A percentile compares a stretch with the other conserved stretches of the same genome.
phyloP scores from a whole-genome alignment of 768 basidiomycete species.

The Boletus fagicola region DNA sequence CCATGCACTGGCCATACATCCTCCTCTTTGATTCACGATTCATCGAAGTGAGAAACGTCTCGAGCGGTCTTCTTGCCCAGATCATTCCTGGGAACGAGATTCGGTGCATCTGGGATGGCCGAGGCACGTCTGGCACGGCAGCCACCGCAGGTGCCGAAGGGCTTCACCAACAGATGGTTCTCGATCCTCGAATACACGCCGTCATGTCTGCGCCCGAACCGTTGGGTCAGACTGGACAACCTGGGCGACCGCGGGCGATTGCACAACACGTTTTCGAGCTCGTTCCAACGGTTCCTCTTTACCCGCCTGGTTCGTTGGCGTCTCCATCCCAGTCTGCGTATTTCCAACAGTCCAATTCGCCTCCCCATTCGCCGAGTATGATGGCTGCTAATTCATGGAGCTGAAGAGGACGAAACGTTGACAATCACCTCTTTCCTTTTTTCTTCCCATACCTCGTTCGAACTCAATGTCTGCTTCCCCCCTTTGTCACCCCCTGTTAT shows the following conservation, averaged over 20 bases:
- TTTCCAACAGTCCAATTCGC: constrained; percentile 51
- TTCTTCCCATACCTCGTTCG: background rate
- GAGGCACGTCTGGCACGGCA: constrained; percentile 38
- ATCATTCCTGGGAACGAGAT: constrained; percentile 81
- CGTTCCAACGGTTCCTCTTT: constrained; percentile 44
- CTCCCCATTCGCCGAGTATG: constrained; percentile 54
- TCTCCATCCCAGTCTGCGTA: constrained; percentile 54
- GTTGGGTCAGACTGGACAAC: constrained; percentile 37
- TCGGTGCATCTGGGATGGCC: constrained; percentile 89
- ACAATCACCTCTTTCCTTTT: background rate
- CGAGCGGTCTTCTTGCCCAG: constrained; percentile 75
- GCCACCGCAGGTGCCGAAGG: constrained; percentile 34
- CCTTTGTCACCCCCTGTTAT: background rate
- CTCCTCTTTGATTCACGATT: constrained; percentile 86
- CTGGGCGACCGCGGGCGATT: constrained; percentile 45
- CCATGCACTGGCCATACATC: constrained; percentile 86
- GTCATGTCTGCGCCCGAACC: constrained; percentile 67
- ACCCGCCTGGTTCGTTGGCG: constrained; percentile 43
- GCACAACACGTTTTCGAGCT: constrained; percentile 78
- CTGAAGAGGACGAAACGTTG: constrained; percentile 1
- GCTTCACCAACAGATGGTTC: constrained; percentile 44
- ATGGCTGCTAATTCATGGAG: constrained; percentile 27
- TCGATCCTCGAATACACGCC: constrained; percentile 83
- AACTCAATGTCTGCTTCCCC: background rate
- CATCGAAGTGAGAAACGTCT: constrained; percentile 85